Percentiles rank a stretch among this genome's conserved stretches.
Evolutionary conservation across 371 early-diverging fungal species (phyloP).

Genomic region (Mucor ambiguus): DNA sequence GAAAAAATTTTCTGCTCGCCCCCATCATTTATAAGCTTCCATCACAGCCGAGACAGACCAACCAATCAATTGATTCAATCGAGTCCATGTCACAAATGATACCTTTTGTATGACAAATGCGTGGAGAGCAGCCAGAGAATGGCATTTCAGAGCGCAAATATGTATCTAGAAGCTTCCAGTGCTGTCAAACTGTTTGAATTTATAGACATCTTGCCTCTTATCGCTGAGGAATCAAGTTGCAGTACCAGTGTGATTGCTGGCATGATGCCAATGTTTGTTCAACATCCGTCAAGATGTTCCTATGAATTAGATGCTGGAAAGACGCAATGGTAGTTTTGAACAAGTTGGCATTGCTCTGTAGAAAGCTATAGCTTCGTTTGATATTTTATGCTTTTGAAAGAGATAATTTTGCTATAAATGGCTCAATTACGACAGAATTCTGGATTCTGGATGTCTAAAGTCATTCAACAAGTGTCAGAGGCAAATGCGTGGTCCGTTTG

Average conservation of each 20-base stretch:
- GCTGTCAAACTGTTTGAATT: background rate
- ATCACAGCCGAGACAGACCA: background rate
- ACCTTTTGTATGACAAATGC: background rate
- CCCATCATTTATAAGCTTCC: background rate
- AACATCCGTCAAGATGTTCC: background rate
- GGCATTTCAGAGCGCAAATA: background rate
- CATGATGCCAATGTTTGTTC: background rate
- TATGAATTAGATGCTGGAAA: background rate
- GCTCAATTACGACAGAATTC: too few species aligned
- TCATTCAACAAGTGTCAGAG: too few species aligned
- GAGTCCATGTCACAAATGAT: background rate
- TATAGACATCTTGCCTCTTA: background rate
- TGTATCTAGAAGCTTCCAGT: background rate
- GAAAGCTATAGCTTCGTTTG: background rate
- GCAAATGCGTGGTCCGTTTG: too few species aligned
- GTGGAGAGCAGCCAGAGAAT: background rate
- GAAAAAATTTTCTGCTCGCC: background rate
- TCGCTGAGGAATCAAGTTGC: background rate
- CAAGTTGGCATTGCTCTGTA: background rate
- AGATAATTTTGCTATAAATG: too few species aligned
- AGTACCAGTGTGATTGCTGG: background rate
- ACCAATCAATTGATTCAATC: background rate
- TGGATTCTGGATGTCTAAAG: too few species aligned
- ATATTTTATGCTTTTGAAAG: background rate
- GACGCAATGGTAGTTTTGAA: background rate